Evolutionary conservation across 75 land plant genomes (phyloP), one percentile per base, ranked within the genome.

Genomic region (Pinus taeda): DNA sequence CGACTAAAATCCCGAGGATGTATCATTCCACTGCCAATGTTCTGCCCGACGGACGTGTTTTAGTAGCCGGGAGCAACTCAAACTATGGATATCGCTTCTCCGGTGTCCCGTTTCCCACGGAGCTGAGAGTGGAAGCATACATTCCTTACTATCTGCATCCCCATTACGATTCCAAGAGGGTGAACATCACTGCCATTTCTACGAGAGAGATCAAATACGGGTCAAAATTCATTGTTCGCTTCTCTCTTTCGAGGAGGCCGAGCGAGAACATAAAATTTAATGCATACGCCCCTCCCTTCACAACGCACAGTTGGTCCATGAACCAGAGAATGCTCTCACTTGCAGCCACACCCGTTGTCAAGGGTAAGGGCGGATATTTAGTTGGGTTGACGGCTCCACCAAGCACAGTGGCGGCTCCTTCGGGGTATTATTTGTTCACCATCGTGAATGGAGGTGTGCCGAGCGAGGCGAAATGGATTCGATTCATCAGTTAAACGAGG

Each of bases 1-100:
- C 87, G n/a, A 33, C 85, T 11, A 63, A 61, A 26, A 78, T 75
- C 13, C 90, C 93, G 7, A 73, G 95, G 26, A 53, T 93, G 78
- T 93, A 93, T 57, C 96, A 93, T 66, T 93, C 96, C 1, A 42
- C 85, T 2, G 81, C 94, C 0, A 77, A 63, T 0, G 59, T 94
- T 0, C 78, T 94, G 6, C 86, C 85, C 0, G 87, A 88, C 66
- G 97, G 93, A 0, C 62, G 85, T 33, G 75, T 90, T 3, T 53
- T 90, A 1, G 87, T 91, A 24, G 93, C 26, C 26, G 26, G 26
- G 26, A 26, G 26, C 26, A 26, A 26, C 26, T 26, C 26, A 26
- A 26, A 26, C 26, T 26, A 26, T 26, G 26, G 26, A 26, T 26
- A 26, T 26, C 26, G 26, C 76, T 93, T 86, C 77, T 67, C 73